Conservation (phyloP, 176 grass and related monocot species). For the Oryza officinalis region DNA sequence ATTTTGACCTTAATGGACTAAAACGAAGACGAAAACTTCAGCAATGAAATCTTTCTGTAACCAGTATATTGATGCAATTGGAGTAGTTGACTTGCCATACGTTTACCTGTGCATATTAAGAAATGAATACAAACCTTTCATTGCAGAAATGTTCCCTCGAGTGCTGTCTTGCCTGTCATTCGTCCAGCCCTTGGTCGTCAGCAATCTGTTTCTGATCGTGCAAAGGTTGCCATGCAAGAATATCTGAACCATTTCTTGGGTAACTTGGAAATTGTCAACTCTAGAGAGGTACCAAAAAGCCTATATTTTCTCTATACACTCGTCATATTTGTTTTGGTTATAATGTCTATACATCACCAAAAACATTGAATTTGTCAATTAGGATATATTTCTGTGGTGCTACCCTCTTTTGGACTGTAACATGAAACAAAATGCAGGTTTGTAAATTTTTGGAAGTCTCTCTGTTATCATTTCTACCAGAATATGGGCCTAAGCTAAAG, state of each 20-base stretch:
- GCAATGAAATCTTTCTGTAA: not conserved
- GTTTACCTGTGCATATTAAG: not conserved
- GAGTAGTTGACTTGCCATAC: not conserved
- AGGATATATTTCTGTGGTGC: not conserved
- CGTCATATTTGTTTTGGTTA: not conserved
- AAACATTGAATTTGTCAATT: not conserved
- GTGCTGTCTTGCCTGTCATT: conserved; percentile 76
- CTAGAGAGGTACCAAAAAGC: conserved; percentile 51
- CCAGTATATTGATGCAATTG: too few species aligned
- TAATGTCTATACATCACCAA: not conserved
- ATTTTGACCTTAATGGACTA: not conserved
- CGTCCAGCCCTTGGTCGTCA: conserved; percentile 66
- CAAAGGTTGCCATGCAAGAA: conserved; percentile 82
- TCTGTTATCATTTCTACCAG: conserved; percentile 60
- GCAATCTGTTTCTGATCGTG: conserved; percentile 71
- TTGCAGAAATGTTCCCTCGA: conserved; percentile 76
- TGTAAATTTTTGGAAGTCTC: conserved; percentile 85
- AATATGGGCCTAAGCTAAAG: conserved; percentile 85
- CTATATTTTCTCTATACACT: not conserved
- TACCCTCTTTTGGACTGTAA: conserved; percentile 25
- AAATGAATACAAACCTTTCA: conserved; percentile 14
- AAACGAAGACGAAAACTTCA: not conserved
- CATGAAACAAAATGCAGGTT: conserved; percentile 44
- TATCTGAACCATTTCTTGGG: conserved; percentile 80
- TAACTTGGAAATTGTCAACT: conserved; percentile 88